Base-by-base conservation (phyloP, 2,329 filamentous ascomycete genomes). In the Botrytis fragariae region DNA sequence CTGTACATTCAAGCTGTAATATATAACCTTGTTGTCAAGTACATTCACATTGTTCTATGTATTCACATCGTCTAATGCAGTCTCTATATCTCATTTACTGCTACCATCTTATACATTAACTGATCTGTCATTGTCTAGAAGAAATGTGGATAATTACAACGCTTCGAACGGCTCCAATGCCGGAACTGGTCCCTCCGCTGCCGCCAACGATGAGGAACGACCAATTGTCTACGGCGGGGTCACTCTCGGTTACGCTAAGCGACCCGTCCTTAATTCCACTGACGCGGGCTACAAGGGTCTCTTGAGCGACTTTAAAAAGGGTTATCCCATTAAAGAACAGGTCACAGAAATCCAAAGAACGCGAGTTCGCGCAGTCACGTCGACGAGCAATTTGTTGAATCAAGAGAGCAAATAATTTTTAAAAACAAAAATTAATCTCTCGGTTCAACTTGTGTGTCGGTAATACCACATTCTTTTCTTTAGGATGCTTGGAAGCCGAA, bases 241-340 rank as follows among this genome's bases (percentile, higher is more conserved):
- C n/a, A 6, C 29, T 29, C 4, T 29, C 51, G 51, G n/a, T 57
- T 8, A 29, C 51, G 51, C 51, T 29, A 3, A 32, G n/a, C n/a
- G 51, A 57, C 51, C 51, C 14, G n/a, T 29, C 51, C 6, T 57
- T 29, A 6, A 0, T 57, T 29, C 12, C n/a, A 57, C n/a, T 57
- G 51, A 57, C 1, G 51, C 7, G n/a, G n/a, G n/a, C n/a, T 32
- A 8, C 14, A 0, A 9, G 1, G 1, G 51, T 3, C 51, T 57
- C n/a, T 3, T 18, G 25, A 18, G 3, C 3, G n/a, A 57, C 6
- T 57, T 57, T 57, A 0, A 1, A 3, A 1, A 3, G 1, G 25
- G 12, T 54, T 0, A 0, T 6, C 1, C 25, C 25, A 54, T n/a
- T 0, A 8, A 22, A 45, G 9, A 2, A 18, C 44, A 45, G 7